Evolutionary conservation across 176 grass and related monocot genomes (phyloP).

Genomic region (Aegilops sharonensis): DNA sequence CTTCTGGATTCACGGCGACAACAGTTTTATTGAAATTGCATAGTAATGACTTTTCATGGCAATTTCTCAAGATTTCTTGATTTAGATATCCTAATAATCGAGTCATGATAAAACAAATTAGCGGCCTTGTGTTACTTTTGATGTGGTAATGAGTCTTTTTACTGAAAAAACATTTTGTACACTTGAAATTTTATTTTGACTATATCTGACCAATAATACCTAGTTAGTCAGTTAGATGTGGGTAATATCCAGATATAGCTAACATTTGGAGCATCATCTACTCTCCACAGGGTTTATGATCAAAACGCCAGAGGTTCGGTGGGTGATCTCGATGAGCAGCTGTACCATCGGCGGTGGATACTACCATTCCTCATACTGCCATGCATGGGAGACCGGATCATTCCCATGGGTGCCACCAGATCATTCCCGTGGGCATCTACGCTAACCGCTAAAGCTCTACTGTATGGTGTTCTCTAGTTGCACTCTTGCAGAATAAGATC

Average conservation of each 20-base stretch:
- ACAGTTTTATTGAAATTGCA: too few species aligned
- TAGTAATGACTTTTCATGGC: too few species aligned
- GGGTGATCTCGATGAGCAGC: conserved; percentile 94
- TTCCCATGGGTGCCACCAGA: conserved; percentile 59
- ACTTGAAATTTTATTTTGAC: too few species aligned
- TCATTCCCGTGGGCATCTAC: conserved; percentile 77
- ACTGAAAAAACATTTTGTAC: not conserved
- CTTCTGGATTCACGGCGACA: conserved; percentile 38
- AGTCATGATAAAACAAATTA: not conserved
- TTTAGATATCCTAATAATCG: not conserved
- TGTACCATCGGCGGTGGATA: conserved; percentile 80
- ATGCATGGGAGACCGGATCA: conserved; percentile 13
- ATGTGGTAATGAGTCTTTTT: not conserved
- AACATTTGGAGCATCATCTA: too few species aligned
- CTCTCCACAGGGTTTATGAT: not conserved
- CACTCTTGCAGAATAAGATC: conserved; percentile 69
- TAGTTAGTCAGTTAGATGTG: not conserved
- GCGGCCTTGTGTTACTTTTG: not conserved
- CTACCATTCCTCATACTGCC: conserved; percentile 84
- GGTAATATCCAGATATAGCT: not conserved
- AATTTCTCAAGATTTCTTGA: not conserved
- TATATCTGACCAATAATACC: not conserved
- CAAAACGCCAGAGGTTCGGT: conserved; percentile 69
- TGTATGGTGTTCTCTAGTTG: conserved; percentile 67
- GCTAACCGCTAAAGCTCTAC: conserved; percentile 70